Conservation (phyloP, 345 rosid species). For the Gossypium ekmanianum region DNA sequence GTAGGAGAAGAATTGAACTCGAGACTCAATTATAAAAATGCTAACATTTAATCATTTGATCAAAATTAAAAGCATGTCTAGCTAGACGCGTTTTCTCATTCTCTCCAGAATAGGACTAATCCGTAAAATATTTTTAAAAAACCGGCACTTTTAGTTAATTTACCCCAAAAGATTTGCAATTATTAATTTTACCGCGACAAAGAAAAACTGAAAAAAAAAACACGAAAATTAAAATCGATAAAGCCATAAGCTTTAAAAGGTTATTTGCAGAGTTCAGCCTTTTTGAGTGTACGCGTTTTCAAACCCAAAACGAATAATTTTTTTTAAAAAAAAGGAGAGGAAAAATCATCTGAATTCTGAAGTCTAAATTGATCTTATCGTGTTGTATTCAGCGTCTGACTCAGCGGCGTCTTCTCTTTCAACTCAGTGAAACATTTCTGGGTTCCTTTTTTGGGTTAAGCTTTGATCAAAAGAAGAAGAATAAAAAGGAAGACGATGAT, state of each 20-base stretch:
- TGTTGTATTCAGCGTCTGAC: constrained; percentile 8
- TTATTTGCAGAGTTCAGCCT: not conserved
- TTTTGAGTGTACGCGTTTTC: constrained; percentile 11
- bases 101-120: too few species aligned
- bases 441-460: not conserved
- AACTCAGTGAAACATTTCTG: not conserved
- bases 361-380: not conserved
- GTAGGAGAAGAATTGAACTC: too few species aligned
- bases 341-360: not conserved
- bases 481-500: not conserved
- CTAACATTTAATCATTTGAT: too few species aligned
- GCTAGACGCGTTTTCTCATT: too few species aligned
- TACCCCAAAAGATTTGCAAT: not conserved
- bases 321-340: not conserved
- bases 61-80: too few species aligned
- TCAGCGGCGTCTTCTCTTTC: not conserved
- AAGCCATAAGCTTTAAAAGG: not conserved
- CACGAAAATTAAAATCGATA: not conserved
- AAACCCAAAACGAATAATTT: not conserved
- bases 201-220: not conserved
- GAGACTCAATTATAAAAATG: too few species aligned
- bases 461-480: not conserved
- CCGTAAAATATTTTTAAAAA: too few species aligned
- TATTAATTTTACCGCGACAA: not conserved
- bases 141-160: too few species aligned